Percentiles rank a stretch among this genome's conserved stretches.
phyloP scores from a whole-genome alignment of 1,284 basidiomycete species.

The Puccinia hordei region DNA sequence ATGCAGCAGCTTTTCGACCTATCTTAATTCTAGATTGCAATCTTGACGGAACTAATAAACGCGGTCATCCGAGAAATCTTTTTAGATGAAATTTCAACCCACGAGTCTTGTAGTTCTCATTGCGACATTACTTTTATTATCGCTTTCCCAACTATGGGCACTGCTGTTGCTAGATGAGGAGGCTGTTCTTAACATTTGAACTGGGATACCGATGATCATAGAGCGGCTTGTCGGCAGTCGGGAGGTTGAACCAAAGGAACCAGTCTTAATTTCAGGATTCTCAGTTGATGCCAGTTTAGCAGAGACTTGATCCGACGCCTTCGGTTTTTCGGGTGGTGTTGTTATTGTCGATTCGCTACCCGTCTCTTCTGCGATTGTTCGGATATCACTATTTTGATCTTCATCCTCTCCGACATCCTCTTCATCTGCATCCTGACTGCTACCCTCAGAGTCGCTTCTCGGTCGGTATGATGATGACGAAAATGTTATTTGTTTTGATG shows the following conservation, averaged over 20 bases:
- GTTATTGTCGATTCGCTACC: slow-evolving; percentile 3
- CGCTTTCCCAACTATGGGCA: slow-evolving; percentile 18
- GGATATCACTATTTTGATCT: slow-evolving; percentile 37
- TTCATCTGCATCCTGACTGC: slow-evolving; percentile 48
- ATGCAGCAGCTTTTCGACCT: too few relatives aligned
- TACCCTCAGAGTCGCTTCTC: slow-evolving; percentile 37
- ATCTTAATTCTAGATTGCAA: too few relatives aligned
- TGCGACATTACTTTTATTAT: not conserved
- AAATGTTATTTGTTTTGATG: slow-evolving; percentile 21
- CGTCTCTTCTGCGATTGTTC: not conserved
- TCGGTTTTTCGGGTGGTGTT: not conserved
- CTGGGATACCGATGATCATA: slow-evolving; percentile 30
- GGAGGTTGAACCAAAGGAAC: not conserved
- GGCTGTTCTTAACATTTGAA: slow-evolving; percentile 19
- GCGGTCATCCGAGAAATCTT: not conserved
- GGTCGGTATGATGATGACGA: slow-evolving; percentile 29
- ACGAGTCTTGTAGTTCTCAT: slow-evolving; percentile 16
- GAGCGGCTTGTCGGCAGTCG: slow-evolving; percentile 29
- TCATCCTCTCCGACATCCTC: slow-evolving; percentile 49
- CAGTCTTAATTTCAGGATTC: not conserved
- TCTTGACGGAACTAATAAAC: too few relatives aligned
- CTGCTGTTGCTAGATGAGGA: slow-evolving; percentile 26
- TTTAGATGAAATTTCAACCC: not conserved
- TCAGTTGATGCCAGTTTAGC: not conserved
- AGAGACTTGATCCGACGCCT: not conserved